A percentile compares a stretch with the other conserved stretches of the same genome.
These are phyloP conservation scores for Pythium rhizo-oryzae DNA, from an alignment of 352 stramenopile species.

Conservation along the genomic window DNA sequence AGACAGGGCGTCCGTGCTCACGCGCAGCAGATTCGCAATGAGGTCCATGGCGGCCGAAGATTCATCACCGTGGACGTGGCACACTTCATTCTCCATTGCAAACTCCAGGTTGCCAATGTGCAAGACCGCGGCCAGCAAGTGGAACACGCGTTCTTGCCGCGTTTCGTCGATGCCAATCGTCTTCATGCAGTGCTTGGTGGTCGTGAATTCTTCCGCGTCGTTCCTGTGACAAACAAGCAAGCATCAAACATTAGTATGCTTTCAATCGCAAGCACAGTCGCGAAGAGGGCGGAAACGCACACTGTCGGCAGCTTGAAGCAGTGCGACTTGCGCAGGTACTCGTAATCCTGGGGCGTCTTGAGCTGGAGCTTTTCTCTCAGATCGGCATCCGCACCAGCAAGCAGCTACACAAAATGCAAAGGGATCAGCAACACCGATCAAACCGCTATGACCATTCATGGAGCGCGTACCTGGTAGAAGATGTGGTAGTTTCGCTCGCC, in stretches of 20 bases:
- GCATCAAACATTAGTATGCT: background rate
- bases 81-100: conserved; percentile 79
- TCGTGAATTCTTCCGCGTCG: conserved; percentile 82
- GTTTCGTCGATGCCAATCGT: conserved; percentile 86
- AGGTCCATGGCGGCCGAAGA: conserved; percentile 52
- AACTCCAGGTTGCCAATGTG: conserved; percentile 91
- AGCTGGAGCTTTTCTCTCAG: conserved; percentile 71
- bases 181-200: conserved; percentile 83
- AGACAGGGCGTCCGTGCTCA: conserved; percentile 75
- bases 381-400: conserved; percentile 77
- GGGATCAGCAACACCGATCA: background rate
- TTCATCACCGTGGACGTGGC: conserved; percentile 54
- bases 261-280: background rate
- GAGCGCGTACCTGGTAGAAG: conserved; percentile 92
- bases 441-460: background rate
- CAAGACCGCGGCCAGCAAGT: conserved; percentile 84
- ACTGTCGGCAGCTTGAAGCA: conserved; percentile 80
- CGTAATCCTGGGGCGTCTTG: conserved; percentile 78
- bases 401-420: conserved; percentile 38
- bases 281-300: conserved; percentile 30
- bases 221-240: conserved; percentile 34
- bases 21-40: conserved; percentile 75
- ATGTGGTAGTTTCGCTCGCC: conserved; percentile 98
- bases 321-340: conserved; percentile 88
- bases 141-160: conserved; percentile 84